Conservation (phyloP, 208 protist species). For the Acanthamoeba healyi region DNA sequence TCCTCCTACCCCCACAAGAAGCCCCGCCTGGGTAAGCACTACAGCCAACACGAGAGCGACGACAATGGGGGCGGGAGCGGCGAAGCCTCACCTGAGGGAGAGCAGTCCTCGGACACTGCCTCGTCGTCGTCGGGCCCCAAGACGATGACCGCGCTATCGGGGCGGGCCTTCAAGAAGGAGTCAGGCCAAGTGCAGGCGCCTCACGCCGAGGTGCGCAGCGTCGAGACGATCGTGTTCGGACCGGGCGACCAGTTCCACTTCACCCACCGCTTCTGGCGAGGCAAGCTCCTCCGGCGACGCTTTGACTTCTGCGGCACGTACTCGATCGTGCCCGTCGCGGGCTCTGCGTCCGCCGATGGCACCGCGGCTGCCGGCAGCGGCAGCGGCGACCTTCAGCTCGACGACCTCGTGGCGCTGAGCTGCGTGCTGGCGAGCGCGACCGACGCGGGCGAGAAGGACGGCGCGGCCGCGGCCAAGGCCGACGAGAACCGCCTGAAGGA, state of each 20-base stretch:
- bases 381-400: background rate
- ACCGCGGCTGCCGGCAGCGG: background rate
- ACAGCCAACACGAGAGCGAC: constrained; percentile 50
- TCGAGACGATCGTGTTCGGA: constrained; percentile 38
- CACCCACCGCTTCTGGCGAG: constrained; percentile 70
- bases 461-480: constrained; percentile 13
- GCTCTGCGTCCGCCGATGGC: background rate
- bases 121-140: background rate
- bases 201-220: constrained; percentile 47
- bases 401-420: constrained; percentile 38
- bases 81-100: background rate
- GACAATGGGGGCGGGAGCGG: background rate
- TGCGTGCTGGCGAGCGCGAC: background rate
- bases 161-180: constrained; percentile 57
- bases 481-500: constrained; percentile 41
- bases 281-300: constrained; percentile 56
- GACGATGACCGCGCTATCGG: background rate
- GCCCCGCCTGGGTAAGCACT: background rate
- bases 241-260: constrained; percentile 55
- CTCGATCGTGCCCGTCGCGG: constrained; percentile 10
- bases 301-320: constrained; percentile 64
- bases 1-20: constrained; percentile 13
- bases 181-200: constrained; percentile 26
- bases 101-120: background rate
- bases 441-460: constrained; percentile 39